These are phyloP conservation scores for Trapa incisa DNA, from an alignment of 345 rosid genomes.

Conservation along the genomic window DNA sequence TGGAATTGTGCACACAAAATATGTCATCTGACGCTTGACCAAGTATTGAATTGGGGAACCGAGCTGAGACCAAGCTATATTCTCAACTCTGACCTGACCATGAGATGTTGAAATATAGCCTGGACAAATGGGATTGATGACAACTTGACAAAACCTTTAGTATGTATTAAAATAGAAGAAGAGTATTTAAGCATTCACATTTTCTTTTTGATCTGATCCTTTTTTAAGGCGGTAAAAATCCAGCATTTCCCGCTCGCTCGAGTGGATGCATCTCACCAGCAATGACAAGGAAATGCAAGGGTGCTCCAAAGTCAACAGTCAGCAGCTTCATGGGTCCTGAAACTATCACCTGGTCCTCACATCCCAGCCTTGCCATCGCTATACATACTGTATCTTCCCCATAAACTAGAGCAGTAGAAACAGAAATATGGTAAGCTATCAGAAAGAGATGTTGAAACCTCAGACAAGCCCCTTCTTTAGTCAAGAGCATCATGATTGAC, in stretches of 20 bases:
- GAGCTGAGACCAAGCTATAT: not conserved
- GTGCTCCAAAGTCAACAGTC: constrained; percentile 64
- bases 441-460: not conserved
- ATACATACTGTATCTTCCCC: constrained; percentile 55
- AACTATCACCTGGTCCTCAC: constrained; percentile 72
- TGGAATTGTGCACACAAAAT: too few species aligned
- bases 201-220: constrained; percentile 1
- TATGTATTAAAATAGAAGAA: not conserved
- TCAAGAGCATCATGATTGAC: not conserved
- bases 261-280: constrained; percentile 68
- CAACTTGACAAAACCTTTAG: not conserved
- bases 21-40: not conserved
- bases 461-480: not conserved
- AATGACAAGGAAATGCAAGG: constrained; percentile 76
- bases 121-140: not conserved
- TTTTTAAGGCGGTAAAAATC: constrained; percentile 39
- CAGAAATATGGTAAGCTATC: not conserved
- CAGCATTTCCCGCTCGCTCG: constrained; percentile 92
- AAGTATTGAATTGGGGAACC: not conserved
- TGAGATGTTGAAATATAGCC: not conserved
- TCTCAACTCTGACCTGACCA: too few species aligned
- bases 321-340: constrained; percentile 65
- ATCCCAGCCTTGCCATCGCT: constrained; percentile 73
- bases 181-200: not conserved
- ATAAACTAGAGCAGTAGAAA: constrained; percentile 29